Evolutionary conservation across 441 rosid species (phyloP).

Genomic region (Croton laevigatus): DNA sequence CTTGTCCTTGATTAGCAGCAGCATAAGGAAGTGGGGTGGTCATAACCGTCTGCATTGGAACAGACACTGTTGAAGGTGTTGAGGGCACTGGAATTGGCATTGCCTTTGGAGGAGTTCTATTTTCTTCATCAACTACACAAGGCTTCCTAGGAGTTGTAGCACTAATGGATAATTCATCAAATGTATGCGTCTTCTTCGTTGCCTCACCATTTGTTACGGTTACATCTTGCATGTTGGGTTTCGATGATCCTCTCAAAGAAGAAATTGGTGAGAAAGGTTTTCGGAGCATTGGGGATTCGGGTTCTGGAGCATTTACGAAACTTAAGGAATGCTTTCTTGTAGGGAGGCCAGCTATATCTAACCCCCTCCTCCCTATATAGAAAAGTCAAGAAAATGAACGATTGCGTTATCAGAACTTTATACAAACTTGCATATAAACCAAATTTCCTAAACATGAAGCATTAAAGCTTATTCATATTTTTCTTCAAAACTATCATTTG

Average conservation of each 20-base stretch:
- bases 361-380: constrained; percentile 70
- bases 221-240: constrained; percentile 37
- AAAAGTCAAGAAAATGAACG: constrained; percentile 5
- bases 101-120: constrained; percentile 61
- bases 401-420: background rate
- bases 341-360: constrained; percentile 65
- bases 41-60: constrained; percentile 73
- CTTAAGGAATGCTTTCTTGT: constrained; percentile 53
- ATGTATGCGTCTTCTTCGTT: constrained; percentile 29
- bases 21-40: constrained; percentile 56
- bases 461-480: background rate
- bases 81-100: constrained; percentile 48
- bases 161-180: constrained; percentile 29
- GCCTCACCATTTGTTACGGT: constrained; percentile 23
- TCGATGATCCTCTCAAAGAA: constrained; percentile 47
- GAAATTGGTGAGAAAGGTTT: constrained; percentile 89
- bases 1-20: constrained; percentile 35
- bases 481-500: background rate
- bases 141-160: constrained; percentile 49
- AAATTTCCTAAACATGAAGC: background rate
- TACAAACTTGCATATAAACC: background rate
- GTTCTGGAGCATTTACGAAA: constrained; percentile 37
- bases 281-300: constrained; percentile 67
- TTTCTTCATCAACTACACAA: constrained; percentile 47
- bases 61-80: constrained; percentile 66